Evolutionary conservation across 345 rosid species (phyloP).

Genomic region (Gossypium rotundifolium): DNA sequence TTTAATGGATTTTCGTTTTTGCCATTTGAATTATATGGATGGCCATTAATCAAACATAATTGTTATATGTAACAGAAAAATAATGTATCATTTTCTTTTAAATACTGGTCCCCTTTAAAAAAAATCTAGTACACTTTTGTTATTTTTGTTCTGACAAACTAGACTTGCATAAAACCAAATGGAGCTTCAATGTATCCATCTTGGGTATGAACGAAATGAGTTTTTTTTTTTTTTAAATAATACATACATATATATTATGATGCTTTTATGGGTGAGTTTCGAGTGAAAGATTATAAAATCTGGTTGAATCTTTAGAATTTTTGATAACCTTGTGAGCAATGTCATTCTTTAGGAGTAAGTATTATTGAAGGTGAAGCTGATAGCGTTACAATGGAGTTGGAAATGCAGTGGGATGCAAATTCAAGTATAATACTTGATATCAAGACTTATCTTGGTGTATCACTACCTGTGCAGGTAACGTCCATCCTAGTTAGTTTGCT

Average conservation of each 20-base stretch:
- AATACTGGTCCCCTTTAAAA: neutral
- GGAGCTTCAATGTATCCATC: neutral
- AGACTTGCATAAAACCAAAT: neutral
- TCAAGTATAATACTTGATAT: slow-evolving; percentile 75
- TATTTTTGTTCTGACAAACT: neutral
- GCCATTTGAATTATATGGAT: neutral
- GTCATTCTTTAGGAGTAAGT: slow-evolving; percentile 51
- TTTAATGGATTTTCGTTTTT: neutral
- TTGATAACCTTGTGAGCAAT: neutral
- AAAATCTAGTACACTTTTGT: neutral
- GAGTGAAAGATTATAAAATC: neutral
- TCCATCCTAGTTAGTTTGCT: neutral
- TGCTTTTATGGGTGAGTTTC: neutral
- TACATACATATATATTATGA: neutral
- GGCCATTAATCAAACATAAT: neutral
- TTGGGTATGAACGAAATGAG: neutral
- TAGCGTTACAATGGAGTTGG: slow-evolving; percentile 85
- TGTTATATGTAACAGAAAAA: slow-evolving; percentile 8
- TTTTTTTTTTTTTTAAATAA: neutral
- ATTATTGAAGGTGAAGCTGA: slow-evolving; percentile 54
- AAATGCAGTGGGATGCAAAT: slow-evolving; percentile 98
- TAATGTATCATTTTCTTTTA: neutral
- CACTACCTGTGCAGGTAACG: slow-evolving; percentile 80
- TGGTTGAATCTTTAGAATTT: neutral
- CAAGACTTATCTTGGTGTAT: slow-evolving; percentile 79